Evolutionary conservation across 805 yeast genomes (phyloP), one percentile per base, ranked within the genome.

Genomic region (Myxozyma sirexii): DNA sequence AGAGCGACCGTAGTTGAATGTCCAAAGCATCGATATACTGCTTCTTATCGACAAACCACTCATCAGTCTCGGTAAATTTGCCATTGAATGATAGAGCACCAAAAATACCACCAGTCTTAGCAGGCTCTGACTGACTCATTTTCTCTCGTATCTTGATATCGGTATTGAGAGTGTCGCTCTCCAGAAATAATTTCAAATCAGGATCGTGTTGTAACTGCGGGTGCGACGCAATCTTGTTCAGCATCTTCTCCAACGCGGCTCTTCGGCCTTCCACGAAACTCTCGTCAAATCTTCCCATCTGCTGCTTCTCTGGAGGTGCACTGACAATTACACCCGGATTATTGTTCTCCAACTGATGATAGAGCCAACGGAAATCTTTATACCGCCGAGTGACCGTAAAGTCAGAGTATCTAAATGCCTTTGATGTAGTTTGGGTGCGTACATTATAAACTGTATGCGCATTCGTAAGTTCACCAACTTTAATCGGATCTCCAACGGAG

Each of bases 241-340:
- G 79, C 99, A 94, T 94, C 67, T 80, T 84, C 70, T 93, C 97
- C 70, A 94, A 78, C 4, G 93, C 89, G 24, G 86, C 77, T 58
- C 97, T 79, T 73, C 98, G 82, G 64, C 84, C 84, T 72, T 94
- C 97, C 53, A 94, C 84, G 68, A 94, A 92, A 67, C 86, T 91
- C 66, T 90, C 90, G 68, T 90, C 90, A 74, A 94, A 91, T 63
- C 97, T 81, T 3, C 98, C 97, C 56, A 92, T 86, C 6, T 88
- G 87, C 63, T 96, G 97, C 72, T 94, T 96, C 60, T 89, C 96
- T 0, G 97, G 92, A 3, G 98, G 97, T 0, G 98, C 97, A 0
- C 99, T 98, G 24, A 94, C 85, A 38, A 94, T 85, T 59, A 81
- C 79, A 0, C 99, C 99, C 37, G 97, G 96, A 70, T 94, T 91